Percentiles rank a stretch among this genome's conserved stretches.
Conservation (phyloP, 2,329 filamentous ascomycete genomes). For the Truncatella angustata region DNA sequence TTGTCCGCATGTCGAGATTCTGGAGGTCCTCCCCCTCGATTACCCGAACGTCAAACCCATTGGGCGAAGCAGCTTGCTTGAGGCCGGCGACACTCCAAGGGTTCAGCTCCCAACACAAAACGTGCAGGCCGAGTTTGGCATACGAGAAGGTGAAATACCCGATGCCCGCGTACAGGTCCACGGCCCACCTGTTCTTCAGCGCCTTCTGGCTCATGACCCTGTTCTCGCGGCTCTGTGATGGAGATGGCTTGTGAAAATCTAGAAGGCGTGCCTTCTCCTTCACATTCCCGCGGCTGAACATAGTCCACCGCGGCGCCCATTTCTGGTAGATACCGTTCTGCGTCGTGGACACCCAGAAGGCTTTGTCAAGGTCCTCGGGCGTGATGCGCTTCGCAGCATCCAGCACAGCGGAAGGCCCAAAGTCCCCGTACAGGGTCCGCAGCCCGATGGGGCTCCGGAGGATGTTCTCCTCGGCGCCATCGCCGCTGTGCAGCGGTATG, state of each 20-base stretch:
- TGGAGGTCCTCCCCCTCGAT: conserved; percentile 41
- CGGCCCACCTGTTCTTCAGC: conserved; percentile 43
- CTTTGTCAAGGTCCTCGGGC: conserved; percentile 58
- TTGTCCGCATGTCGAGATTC: conserved; percentile 34
- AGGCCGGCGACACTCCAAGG: conserved; percentile 84
- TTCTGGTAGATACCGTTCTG: conserved; percentile 80
- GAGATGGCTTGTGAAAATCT: conserved; percentile 35
- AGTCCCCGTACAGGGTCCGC: conserved; percentile 69
- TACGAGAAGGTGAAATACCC: conserved; percentile 94
- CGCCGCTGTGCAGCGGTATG: conserved; percentile 46
- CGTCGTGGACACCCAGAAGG: conserved; percentile 76
- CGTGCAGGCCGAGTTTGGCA: conserved; percentile 65
- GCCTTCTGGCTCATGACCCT: conserved; percentile 11
- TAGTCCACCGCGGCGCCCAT: conserved; percentile 88
- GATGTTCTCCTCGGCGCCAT: conserved; percentile 55
- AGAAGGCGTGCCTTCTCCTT: conserved; percentile 82
- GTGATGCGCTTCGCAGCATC: conserved; percentile 13
- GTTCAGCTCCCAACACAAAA: conserved; percentile 90
- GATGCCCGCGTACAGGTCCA: conserved; percentile 90
- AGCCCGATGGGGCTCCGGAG: conserved; percentile 72
- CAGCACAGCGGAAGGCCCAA: conserved; percentile 52
- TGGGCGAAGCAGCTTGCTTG: conserved; percentile 68
- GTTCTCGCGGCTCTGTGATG: conserved; percentile 1
- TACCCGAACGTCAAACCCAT: conserved; percentile 63
- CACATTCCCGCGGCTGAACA: conserved; percentile 92